phyloP scores from a whole-genome alignment of 169 alveolate genomes.

The Eimeria maxima region DNA sequence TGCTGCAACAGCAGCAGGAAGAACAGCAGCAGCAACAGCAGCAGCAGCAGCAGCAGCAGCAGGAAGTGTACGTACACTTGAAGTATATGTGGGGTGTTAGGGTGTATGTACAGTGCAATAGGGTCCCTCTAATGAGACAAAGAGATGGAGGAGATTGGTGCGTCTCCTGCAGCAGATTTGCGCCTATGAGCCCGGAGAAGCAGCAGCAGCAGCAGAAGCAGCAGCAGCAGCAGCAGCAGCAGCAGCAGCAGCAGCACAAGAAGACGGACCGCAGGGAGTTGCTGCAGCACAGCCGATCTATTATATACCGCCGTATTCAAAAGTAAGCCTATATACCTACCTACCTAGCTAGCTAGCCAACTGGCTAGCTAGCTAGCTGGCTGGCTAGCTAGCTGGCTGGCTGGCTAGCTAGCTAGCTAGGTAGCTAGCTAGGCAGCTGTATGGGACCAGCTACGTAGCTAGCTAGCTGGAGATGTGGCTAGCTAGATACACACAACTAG shows the following conservation, averaged over 20 bases:
- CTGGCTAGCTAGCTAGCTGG: neutral
- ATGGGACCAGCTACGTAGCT: neutral
- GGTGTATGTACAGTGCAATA: slow-evolving; percentile 18
- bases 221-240: slow-evolving; percentile 3
- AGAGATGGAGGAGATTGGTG: slow-evolving; percentile 15
- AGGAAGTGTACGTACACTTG: neutral
- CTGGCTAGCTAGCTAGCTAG: neutral
- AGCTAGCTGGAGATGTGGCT: neutral
- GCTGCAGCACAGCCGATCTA: neutral
- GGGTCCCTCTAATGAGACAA: neutral
- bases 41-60: slow-evolving; percentile 6
- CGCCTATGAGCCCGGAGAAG: neutral
- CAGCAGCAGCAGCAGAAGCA: slow-evolving; percentile 44
- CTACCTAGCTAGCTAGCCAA: neutral
- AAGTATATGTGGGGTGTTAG: neutral
- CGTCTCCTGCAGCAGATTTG: neutral
- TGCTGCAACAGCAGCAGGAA: neutral
- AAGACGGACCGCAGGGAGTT: neutral
- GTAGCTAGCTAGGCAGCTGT: neutral
- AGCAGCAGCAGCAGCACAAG: slow-evolving; percentile 3
- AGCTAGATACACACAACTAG: neutral
- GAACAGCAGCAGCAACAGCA: neutral
- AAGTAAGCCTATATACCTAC: neutral
- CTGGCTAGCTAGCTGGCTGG: neutral
- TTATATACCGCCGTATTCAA: neutral